phyloP scores from a whole-genome alignment of 768 basidiomycete species.

The Podaxis sp. region DNA sequence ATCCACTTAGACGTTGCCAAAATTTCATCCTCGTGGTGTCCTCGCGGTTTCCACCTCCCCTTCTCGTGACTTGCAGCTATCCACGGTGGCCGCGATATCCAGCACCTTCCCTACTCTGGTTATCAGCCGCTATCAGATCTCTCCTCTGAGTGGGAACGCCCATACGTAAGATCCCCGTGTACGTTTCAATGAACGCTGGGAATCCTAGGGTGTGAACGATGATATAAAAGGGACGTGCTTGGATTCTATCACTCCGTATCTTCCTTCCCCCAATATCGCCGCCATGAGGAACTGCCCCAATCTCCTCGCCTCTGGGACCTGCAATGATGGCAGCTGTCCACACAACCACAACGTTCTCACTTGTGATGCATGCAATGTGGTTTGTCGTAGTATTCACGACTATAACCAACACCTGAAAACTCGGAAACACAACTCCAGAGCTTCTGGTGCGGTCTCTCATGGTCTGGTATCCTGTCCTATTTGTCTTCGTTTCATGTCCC shows the following conservation, averaged over 20 bases:
- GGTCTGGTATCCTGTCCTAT: constrained; percentile 1
- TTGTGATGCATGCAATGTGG: constrained; percentile 38
- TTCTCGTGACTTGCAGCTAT: too few species aligned
- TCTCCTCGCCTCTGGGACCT: constrained; percentile 35
- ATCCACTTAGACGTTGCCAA: too few species aligned
- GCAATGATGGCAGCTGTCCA: constrained; percentile 30
- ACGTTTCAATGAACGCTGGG: neutral
- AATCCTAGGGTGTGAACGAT: neutral
- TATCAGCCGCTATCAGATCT: too few species aligned
- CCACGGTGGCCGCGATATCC: too few species aligned
- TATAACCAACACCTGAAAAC: constrained; percentile 28
- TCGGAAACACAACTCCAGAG: neutral
- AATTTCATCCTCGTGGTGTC: too few species aligned
- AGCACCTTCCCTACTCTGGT: too few species aligned
- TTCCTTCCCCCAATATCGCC: neutral
- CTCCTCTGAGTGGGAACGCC: too few species aligned
- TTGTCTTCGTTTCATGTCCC: neutral
- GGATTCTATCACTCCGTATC: neutral
- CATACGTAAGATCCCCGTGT: too few species aligned
- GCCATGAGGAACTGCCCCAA: constrained; percentile 32
- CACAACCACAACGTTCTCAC: constrained; percentile 34
- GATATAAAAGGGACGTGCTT: neutral
- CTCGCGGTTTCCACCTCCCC: too few species aligned
- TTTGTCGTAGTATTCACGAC: constrained; percentile 24
- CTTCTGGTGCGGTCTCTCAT: neutral